Base-by-base conservation (phyloP, 2,329 filamentous ascomycete species). In the Ceratocystis colombiana region DNA sequence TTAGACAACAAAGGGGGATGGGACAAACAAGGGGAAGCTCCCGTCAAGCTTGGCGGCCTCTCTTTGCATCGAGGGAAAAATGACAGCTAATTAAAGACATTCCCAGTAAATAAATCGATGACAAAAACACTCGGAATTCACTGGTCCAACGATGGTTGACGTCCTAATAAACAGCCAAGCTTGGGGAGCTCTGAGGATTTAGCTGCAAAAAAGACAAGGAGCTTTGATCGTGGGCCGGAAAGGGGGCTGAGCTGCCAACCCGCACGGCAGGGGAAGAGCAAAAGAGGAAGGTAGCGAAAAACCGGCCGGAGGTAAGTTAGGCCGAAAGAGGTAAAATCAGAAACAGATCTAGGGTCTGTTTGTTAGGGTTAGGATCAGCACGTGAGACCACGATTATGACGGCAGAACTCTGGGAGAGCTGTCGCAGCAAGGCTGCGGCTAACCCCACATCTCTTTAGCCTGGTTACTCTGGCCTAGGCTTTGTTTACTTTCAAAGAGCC, bases 401-500 rank as follows among this genome's bases (percentile, higher is more conserved):
- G 37, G 37, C 10, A 41, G 37, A 41, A 41, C 37, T 41, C 37
- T 4, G 37, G 37, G 37, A 41, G 37, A 41, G 37, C 10, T 41
- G 37, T 7, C 37, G 1, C 37, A 4, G 37, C 37, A 41, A 41
- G 37, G 37, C 37, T 41, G 10, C 37, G 37, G 37, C 37, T 41
- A 41, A 12, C 37, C 37, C 37, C 37, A 41, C 37, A 10, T 41
- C 53, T 33, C 5, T 10, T 10, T 41, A 41, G 37, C 37, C 37
- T 41, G 37, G 53, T 59, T 59, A 30, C 53, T 50, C 37, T 41
- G 37, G 30, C n/a, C 57, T n/a, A 25, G 44, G 55, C 17, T 67
- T 64, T 67, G 66, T 67, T 67, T 67, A 67, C 61, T 67, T 67
- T 62, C 33, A 5, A 12, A 22, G 33, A 45, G 45, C 37, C 37